Evolutionary conservation across 768 basidiomycete species (phyloP).

Genomic region (Chalciporus pseudorubinellus): DNA sequence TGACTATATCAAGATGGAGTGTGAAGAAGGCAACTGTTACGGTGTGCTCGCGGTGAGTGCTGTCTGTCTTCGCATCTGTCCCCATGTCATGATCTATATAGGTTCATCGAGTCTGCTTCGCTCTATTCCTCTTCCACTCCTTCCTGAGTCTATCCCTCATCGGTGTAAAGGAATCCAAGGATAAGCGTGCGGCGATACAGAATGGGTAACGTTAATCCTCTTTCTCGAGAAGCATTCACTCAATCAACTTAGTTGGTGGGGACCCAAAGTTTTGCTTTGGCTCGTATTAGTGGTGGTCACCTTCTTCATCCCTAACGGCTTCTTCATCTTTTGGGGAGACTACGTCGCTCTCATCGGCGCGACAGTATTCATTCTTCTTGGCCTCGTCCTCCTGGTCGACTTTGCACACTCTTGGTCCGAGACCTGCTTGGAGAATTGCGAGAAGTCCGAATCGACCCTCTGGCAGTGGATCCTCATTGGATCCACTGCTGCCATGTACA

Average conservation of each 20-base stretch:
- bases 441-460: constrained; percentile 76
- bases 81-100: constrained; percentile 25
- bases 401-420: constrained; percentile 99
- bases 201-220: constrained; percentile 67
- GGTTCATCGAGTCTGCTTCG: constrained; percentile 97
- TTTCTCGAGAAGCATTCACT: constrained; percentile 10
- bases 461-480: constrained; percentile 97
- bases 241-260: constrained; percentile 81
- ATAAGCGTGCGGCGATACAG: constrained; percentile 93
- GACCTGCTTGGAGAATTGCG: constrained; percentile 95
- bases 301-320: constrained; percentile 94
- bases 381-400: constrained; percentile 95
- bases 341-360: constrained; percentile 90
- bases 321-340: constrained; percentile 99
- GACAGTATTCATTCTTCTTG: constrained; percentile 92
- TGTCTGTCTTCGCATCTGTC: neutral
- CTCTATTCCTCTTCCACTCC: constrained; percentile 84
- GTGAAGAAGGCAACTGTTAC: constrained; percentile 89
- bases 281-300: constrained; percentile 73
- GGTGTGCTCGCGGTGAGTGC: constrained; percentile 85
- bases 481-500: constrained; percentile 88
- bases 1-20: constrained; percentile 99
- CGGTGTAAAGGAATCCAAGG: constrained; percentile 85
- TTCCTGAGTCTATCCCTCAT: constrained; percentile 77
- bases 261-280: constrained; percentile 92